Conservation (phyloP, 1,139 yeast genomes). For the Zygoascus meyerae region DNA sequence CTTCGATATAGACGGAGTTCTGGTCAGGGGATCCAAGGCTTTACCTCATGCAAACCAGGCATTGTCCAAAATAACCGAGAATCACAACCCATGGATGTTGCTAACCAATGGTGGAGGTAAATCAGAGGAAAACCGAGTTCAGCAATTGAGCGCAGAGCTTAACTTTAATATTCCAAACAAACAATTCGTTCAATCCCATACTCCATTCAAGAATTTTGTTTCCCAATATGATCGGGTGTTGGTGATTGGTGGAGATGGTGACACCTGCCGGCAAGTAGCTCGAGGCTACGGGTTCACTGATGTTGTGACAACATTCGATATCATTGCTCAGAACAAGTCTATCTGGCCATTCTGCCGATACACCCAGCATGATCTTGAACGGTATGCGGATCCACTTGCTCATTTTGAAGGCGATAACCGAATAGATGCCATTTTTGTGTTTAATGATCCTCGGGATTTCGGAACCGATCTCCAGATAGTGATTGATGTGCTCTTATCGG, state of each 20-base stretch:
- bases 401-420: conserved; percentile 36
- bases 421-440: conserved; percentile 76
- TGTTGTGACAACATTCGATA: conserved; percentile 72
- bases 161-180: conserved; percentile 44
- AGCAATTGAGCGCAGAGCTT: conserved; percentile 48
- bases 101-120: conserved; percentile 94
- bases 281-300: conserved; percentile 69
- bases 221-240: conserved; percentile 54
- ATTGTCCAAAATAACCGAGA: conserved; percentile 47
- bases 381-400: conserved; percentile 39
- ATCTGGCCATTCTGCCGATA: conserved; percentile 71
- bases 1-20: conserved; percentile 79
- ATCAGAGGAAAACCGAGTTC: conserved; percentile 57
- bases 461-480: conserved; percentile 80
- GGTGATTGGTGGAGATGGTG: conserved; percentile 80
- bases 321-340: conserved; percentile 51
- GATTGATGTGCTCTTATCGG: conserved; percentile 62
- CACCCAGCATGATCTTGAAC: conserved; percentile 42
- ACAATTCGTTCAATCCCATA: conserved; percentile 85
- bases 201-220: conserved; percentile 70
- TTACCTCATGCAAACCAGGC: conserved; percentile 67
- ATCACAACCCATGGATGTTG: conserved; percentile 71
- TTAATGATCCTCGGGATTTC: conserved; percentile 89
- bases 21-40: conserved; percentile 66
- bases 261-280: conserved; percentile 67